phyloP scores from a whole-genome alignment of 169 alveolate species.

The Plasmodium inui region DNA sequence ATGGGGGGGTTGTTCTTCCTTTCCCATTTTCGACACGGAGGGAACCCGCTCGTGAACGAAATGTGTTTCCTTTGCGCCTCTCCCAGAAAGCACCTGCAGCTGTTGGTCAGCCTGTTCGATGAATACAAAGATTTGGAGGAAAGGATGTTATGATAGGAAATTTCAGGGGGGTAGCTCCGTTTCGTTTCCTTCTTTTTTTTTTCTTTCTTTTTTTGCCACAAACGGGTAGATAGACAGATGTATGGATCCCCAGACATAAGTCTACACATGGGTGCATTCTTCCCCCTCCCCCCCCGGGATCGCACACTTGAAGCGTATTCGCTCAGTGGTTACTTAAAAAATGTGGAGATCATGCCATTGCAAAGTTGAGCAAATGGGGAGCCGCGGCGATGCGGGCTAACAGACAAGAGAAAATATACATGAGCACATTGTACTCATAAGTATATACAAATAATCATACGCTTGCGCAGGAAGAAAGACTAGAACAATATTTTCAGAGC shows the following conservation, averaged over 20 bases:
- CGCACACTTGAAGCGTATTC: background rate
- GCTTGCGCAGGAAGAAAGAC: background rate
- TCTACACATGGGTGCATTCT: background rate
- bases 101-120: slow-evolving; percentile 20
- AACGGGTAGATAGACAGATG: background rate
- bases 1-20: background rate
- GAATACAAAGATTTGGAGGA: slow-evolving; percentile 66
- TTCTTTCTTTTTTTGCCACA: background rate
- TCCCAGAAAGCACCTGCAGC: slow-evolving; percentile 44
- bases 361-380: background rate
- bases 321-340: background rate
- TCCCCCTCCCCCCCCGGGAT: too few species aligned
- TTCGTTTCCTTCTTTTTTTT: background rate
- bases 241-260: background rate
- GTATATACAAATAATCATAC: background rate
- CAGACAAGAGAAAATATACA: background rate
- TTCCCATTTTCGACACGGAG: background rate
- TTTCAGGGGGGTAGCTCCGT: background rate
- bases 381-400: background rate
- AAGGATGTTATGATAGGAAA: background rate
- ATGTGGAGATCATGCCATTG: background rate
- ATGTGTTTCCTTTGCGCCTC: background rate
- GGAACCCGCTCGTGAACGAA: background rate
- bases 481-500: background rate
- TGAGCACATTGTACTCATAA: background rate